Evolutionary conservation across 768 basidiomycete species (phyloP).

Genomic region (Jaapia argillacea): DNA sequence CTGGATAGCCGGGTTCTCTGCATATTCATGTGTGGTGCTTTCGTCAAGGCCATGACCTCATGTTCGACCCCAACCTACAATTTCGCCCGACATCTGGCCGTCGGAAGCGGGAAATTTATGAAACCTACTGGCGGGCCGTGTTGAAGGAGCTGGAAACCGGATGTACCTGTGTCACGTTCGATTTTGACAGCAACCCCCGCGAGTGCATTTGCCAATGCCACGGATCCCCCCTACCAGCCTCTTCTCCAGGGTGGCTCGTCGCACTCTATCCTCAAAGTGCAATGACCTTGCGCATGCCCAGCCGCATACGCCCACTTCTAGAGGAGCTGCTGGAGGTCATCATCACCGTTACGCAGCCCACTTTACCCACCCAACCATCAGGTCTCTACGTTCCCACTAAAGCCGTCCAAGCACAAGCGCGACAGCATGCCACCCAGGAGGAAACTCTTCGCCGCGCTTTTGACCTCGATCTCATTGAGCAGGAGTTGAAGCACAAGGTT

Average conservation of each 20-base stretch:
- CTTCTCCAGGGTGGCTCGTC: constrained; percentile 31
- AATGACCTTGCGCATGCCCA: constrained; percentile 58
- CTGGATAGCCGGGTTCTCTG: constrained; percentile 4
- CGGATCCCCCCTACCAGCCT: constrained; percentile 25
- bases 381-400: constrained; percentile 35
- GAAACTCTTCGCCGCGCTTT: constrained; percentile 64
- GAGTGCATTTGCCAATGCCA: constrained; percentile 31
- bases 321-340: constrained; percentile 75
- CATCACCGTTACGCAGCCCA: constrained; percentile 73
- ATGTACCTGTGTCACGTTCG: constrained; percentile 79
- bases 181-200: constrained; percentile 37
- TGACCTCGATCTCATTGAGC: constrained; percentile 74
- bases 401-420: constrained; percentile 37
- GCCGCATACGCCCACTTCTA: constrained; percentile 61
- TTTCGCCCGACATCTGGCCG: constrained; percentile 71
- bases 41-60: constrained; percentile 69
- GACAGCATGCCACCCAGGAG: constrained; percentile 54
- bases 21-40: constrained; percentile 5
- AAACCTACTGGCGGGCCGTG: constrained; percentile 82
- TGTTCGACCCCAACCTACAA: constrained; percentile 80
- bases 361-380: constrained; percentile 13
- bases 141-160: constrained; percentile 67
- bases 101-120: constrained; percentile 60
- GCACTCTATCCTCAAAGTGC: constrained; percentile 25
- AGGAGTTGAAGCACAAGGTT: constrained; percentile 66